These are phyloP conservation scores for Entomortierella parvispora DNA, from an alignment of 192 early-diverging fungal genomes.

Conservation along the genomic window DNA sequence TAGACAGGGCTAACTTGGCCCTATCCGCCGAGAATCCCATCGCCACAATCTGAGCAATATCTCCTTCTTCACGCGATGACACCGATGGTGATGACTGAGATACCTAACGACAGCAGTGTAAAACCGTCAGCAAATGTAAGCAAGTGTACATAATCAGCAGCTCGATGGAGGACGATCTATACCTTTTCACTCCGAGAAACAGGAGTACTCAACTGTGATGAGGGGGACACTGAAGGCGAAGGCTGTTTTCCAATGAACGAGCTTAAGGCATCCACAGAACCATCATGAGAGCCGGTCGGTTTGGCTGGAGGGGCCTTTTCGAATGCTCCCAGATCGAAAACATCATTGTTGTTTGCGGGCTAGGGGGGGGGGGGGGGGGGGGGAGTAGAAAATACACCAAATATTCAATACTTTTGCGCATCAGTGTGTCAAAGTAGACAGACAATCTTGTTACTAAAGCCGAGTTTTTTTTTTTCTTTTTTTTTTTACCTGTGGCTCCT, in stretches of 20 bases:
- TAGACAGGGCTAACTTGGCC: slow-evolving; percentile 75
- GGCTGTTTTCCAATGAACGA: slow-evolving; percentile 47
- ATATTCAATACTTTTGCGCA: too few species aligned
- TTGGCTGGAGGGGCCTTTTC: slow-evolving; percentile 36
- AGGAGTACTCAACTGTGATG: slow-evolving; percentile 19
- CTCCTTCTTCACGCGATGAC: slow-evolving; percentile 43
- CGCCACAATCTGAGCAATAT: slow-evolving; percentile 79
- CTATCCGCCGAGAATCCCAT: slow-evolving; percentile 82
- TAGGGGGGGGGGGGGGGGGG: background rate
- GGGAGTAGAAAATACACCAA: background rate
- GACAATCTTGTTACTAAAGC: too few species aligned
- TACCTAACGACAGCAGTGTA: too few species aligned
- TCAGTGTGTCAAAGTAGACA: too few species aligned
- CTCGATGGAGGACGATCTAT: too few species aligned
- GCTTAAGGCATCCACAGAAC: slow-evolving; percentile 33
- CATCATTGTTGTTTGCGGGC: slow-evolving; percentile 19
- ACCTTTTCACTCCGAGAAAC: slow-evolving; percentile 4
- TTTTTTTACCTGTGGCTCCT: slow-evolving; percentile 32
- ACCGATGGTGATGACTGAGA: background rate
- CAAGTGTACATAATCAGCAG: too few species aligned
- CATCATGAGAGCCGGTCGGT: slow-evolving; percentile 13
- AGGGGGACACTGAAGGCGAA: slow-evolving; percentile 7
- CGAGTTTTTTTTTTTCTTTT: too few species aligned
- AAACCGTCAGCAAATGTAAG: too few species aligned
- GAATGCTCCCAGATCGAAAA: slow-evolving; percentile 44